These are phyloP conservation scores for Pouteria glomerata DNA, from an alignment of 148 eudicot species.

Conservation along the genomic window DNA sequence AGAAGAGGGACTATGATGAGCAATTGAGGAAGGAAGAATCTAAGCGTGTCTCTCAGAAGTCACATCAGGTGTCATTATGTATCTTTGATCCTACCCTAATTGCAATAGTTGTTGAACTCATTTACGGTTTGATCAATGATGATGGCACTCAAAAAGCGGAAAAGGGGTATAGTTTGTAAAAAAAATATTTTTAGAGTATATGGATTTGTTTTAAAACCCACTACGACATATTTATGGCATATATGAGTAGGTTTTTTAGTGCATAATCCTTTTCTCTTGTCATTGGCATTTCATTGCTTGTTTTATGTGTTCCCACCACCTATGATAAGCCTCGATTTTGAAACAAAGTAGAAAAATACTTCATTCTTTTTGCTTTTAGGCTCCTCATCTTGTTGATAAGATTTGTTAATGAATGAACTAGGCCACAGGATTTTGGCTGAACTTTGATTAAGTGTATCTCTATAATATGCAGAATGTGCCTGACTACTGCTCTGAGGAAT, in stretches of 20 bases:
- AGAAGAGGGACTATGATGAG: constrained; percentile 94
- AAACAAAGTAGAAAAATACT: neutral
- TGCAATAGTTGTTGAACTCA: neutral
- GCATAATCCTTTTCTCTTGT: neutral
- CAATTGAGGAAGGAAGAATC: constrained; percentile 84
- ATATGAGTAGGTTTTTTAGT: neutral
- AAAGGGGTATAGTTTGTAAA: neutral
- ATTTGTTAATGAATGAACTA: neutral
- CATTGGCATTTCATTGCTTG: neutral
- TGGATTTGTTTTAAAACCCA: neutral
- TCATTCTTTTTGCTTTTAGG: neutral
- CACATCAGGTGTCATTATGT: constrained; percentile 62
- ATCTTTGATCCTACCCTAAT: neutral
- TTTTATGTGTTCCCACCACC: neutral
- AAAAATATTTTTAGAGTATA: neutral
- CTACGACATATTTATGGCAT: neutral
- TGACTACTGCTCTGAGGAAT: constrained; percentile 84
- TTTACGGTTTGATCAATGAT: neutral
- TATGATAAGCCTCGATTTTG: neutral
- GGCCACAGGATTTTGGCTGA: neutral
- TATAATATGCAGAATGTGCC: constrained; percentile 40
- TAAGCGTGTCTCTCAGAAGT: constrained; percentile 52
- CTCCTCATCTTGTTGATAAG: neutral
- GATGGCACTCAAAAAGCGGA: neutral
- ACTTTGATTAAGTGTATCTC: constrained; percentile 5